These are phyloP conservation scores for Striga hermonthica DNA, from an alignment of 305 asterid species.

Conservation along the genomic window DNA sequence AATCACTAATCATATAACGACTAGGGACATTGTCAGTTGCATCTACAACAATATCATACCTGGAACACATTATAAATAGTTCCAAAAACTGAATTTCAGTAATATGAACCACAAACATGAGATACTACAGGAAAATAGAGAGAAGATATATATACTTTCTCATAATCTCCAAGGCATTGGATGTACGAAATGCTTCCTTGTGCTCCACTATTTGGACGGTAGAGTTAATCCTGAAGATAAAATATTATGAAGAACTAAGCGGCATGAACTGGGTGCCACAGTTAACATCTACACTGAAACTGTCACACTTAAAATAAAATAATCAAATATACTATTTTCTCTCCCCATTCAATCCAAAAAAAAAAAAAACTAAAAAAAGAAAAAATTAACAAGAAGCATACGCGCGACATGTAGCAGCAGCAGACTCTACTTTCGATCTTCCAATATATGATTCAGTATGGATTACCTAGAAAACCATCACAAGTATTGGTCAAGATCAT, in stretches of 20 bases:
- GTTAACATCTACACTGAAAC: slow-evolving; percentile 1
- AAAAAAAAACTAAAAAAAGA: neutral
- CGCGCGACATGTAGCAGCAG: slow-evolving; percentile 96
- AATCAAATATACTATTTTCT: neutral
- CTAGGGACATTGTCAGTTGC: slow-evolving; percentile 95
- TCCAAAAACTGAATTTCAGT: slow-evolving; percentile 6
- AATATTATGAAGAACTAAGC: slow-evolving; percentile 14
- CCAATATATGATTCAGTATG: slow-evolving; percentile 91
- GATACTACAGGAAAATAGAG: slow-evolving; percentile 8
- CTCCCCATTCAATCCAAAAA: neutral
- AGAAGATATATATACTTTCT: slow-evolving; percentile 41
- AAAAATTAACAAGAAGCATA: slow-evolving; percentile 37
- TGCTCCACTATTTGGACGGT: slow-evolving; percentile 32
- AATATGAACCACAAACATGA: slow-evolving; percentile 17
- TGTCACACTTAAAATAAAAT: neutral
- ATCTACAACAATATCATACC: slow-evolving; percentile 91
- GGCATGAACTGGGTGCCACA: slow-evolving; percentile 8
- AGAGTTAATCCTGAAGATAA: slow-evolving; percentile 69
- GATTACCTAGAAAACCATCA: slow-evolving; percentile 56
- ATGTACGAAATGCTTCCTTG: slow-evolving; percentile 14
- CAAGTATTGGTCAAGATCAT: slow-evolving; percentile 18
- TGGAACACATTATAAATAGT: slow-evolving; percentile 30
- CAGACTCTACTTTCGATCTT: slow-evolving; percentile 93
- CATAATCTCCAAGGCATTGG: slow-evolving; percentile 6
- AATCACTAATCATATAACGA: slow-evolving; percentile 93